A percentile compares a stretch with the other conserved stretches of the same genome.
phyloP scores from a whole-genome alignment of 2,329 filamentous ascomycete genomes.

The Diplocarpon mali region DNA sequence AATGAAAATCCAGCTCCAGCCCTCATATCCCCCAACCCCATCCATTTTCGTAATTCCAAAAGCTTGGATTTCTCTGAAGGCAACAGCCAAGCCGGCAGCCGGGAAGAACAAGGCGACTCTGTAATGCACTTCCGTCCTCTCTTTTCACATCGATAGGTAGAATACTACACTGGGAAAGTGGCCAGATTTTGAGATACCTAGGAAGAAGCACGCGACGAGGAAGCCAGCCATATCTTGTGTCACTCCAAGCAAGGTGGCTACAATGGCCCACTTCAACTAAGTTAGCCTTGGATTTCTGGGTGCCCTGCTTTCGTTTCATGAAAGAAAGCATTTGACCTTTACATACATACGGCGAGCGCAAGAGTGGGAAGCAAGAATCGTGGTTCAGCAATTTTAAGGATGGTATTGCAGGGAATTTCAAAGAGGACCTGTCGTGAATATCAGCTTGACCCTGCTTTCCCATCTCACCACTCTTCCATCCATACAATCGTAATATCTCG shows the following conservation, averaged over 20 bases:
- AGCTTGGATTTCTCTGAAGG: constrained; percentile 36
- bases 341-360: constrained; percentile 36
- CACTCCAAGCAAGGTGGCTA: constrained; percentile 40
- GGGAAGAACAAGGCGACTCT: constrained; percentile 26
- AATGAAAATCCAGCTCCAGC: constrained; percentile 34
- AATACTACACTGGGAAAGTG: constrained; percentile 43
- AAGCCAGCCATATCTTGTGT: constrained; percentile 40
- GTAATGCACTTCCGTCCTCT: neutral
- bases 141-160: constrained; percentile 37
- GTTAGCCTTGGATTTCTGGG: too few relatives aligned
- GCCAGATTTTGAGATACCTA: constrained; percentile 44
- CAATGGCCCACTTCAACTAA: constrained; percentile 36
- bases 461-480: neutral
- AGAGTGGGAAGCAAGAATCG: constrained; percentile 45
- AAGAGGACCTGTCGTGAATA: constrained; percentile 33
- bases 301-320: too few relatives aligned
- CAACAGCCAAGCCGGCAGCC: constrained; percentile 30
- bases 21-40: constrained; percentile 32
- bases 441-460: neutral
- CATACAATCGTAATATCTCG: neutral
- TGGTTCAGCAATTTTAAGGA: constrained; percentile 49
- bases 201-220: constrained; percentile 41
- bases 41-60: constrained; percentile 36
- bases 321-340: too few relatives aligned
- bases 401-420: constrained; percentile 51